Evolutionary conservation across 768 basidiomycete species (phyloP), one percentile per base, ranked within the genome.

Genomic region (Tylopilus balloui): DNA sequence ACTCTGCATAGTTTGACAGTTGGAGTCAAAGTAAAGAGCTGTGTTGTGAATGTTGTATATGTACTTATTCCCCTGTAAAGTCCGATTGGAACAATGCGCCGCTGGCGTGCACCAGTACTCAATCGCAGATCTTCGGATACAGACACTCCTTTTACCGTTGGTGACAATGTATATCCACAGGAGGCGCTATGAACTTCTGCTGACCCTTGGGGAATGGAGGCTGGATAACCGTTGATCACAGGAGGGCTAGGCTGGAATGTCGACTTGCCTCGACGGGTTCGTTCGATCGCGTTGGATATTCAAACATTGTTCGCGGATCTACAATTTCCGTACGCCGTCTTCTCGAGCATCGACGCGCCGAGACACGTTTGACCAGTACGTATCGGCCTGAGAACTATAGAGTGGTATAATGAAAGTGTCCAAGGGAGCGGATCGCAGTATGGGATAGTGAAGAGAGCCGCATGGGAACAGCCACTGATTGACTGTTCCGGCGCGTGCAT

Each of bases 401-500:
- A 25, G 31, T 39, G 14, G 32, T 12, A 24, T 4, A n/a, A 48
- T 42, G 44, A 44, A 28, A 31, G 31, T 35, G 37, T 17, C 20
- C 35, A 47, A 20, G 25, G 35, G 21, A 19, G 14, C 20, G 38
- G 27, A 35, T 31, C 34, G 28, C 45, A 34, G 35, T 39, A 27
- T 20, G 5, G 19, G 31, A 28, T 8, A n/a, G 56, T 14, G 47
- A 32, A 32, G 39, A 37, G 32, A 5, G 32, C 24, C 2, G 34
- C 54, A 29, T 48, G 53, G 10, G 42, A 17, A 24, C 32, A 28
- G 37, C 32, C 42, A 27, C 36, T 20, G 45, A 51, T 58, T 37
- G 34, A 20, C 27, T 19, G 23, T 39, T 43, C 36, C 27, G 39
- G 41, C 28, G 37, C 45, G 43, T 32, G 14, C n/a, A 17, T 35